These are phyloP conservation scores for Cryptococcus depauperatus DNA, from an alignment of 1,284 basidiomycete species.

Conservation along the genomic window DNA sequence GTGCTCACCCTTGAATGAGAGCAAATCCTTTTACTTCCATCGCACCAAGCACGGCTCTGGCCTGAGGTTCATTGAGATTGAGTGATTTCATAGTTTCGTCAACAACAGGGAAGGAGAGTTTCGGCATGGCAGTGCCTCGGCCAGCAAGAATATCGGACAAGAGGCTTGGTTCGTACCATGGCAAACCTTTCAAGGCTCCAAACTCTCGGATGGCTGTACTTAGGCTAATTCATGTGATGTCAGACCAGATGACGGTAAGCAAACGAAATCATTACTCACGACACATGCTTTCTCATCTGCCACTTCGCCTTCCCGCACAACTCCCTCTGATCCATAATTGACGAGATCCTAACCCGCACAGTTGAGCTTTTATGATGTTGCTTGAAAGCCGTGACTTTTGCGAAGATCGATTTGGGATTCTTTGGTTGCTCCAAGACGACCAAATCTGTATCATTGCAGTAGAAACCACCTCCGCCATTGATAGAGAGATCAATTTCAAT, in stretches of 20 bases:
- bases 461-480: slow-evolving; percentile 59
- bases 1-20: slow-evolving; percentile 86
- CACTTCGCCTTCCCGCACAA: slow-evolving; percentile 54
- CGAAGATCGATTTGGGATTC: slow-evolving; percentile 49
- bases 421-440: slow-evolving; percentile 58
- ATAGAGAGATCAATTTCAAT: slow-evolving; percentile 38
- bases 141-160: slow-evolving; percentile 63
- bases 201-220: slow-evolving; percentile 90
- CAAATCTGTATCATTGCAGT: slow-evolving; percentile 68
- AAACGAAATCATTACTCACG: slow-evolving; percentile 49
- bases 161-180: slow-evolving; percentile 63
- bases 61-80: slow-evolving; percentile 88
- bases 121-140: slow-evolving; percentile 50
- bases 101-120: slow-evolving; percentile 54
- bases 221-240: slow-evolving; percentile 51
- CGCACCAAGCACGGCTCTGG: slow-evolving; percentile 74
- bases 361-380: slow-evolving; percentile 48
- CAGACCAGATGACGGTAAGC: neutral
- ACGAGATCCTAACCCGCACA: slow-evolving; percentile 47
- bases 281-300: slow-evolving; percentile 71
- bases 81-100: slow-evolving; percentile 61
- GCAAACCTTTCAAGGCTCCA: slow-evolving; percentile 71
- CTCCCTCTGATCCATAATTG: slow-evolving; percentile 41
- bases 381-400: slow-evolving; percentile 68
- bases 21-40: slow-evolving; percentile 71